Conservation (phyloP, 305 asterid species). For the Andrographis paniculata region DNA sequence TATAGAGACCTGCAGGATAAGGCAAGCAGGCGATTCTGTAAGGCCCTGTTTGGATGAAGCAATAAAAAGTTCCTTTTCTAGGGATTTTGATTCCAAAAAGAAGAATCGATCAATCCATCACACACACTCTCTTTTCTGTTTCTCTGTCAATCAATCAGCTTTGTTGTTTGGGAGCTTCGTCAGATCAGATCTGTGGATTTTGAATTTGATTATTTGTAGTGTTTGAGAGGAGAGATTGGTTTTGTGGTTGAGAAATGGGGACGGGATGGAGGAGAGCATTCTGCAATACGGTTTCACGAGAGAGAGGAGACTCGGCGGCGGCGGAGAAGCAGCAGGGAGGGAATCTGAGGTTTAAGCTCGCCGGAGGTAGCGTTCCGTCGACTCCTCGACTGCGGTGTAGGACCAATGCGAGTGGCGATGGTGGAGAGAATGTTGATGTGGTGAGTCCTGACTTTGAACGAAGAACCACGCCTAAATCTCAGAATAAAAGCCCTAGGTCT, state of each 20-base stretch:
- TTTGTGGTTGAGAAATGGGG: constrained; percentile 47
- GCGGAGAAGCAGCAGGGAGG: constrained; percentile 20
- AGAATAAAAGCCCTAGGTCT: constrained; percentile 25
- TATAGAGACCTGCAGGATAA: too few relatives aligned
- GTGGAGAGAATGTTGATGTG: constrained; percentile 4
- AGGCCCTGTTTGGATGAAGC: too few relatives aligned
- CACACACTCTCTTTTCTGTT: too few relatives aligned
- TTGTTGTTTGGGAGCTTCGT: too few relatives aligned
- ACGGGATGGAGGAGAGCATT: constrained; percentile 97
- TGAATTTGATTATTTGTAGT: too few relatives aligned
- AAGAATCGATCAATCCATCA: too few relatives aligned
- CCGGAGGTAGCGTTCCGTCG: constrained; percentile 46
- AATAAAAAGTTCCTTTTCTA: too few relatives aligned
- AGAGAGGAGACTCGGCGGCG: constrained; percentile 26
- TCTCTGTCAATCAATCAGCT: too few relatives aligned
- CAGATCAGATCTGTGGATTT: too few relatives aligned
- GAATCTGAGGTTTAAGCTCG: constrained; percentile 24
- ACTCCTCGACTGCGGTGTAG: constrained; percentile 68
- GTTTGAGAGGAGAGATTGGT: too few relatives aligned
- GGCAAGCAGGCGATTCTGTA: too few relatives aligned
- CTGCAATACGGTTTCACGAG: constrained; percentile 52
- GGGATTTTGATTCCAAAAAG: too few relatives aligned
- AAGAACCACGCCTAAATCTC: constrained; percentile 34
- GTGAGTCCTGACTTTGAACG: constrained; percentile 43
- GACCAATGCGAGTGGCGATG: constrained; percentile 15